Evolutionary conservation across 345 rosid genomes (phyloP).

Genomic region (Hibiscus tridactylites): DNA sequence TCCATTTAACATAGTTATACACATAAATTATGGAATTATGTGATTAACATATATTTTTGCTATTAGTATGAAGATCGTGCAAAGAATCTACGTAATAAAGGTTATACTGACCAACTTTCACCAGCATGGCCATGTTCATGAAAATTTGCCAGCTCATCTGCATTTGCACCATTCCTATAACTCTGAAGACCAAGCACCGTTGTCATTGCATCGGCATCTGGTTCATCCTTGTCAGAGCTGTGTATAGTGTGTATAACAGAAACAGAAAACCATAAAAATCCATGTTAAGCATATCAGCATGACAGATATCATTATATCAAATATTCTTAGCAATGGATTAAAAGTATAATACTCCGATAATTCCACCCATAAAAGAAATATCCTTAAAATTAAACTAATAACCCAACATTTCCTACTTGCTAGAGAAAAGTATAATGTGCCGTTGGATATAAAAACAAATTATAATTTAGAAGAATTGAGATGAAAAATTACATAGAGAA

Average conservation of each 20-base stretch:
- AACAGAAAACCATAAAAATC: neutral
- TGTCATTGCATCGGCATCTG: slow-evolving; percentile 66
- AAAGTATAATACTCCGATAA: neutral
- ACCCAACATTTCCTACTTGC: neutral
- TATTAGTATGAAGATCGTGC: neutral
- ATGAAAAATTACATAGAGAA: neutral
- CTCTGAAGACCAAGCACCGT: slow-evolving; percentile 86
- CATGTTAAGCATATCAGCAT: neutral
- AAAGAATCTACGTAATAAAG: neutral
- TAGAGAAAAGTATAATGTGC: neutral
- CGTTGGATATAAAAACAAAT: neutral
- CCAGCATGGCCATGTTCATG: slow-evolving; percentile 87
- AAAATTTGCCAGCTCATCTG: slow-evolving; percentile 78
- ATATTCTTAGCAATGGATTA: neutral
- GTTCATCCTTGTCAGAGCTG: slow-evolving; percentile 94
- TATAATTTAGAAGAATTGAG: neutral
- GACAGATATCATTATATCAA: neutral
- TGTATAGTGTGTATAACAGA: slow-evolving; percentile 1
- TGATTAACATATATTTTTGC: neutral
- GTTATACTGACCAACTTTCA: slow-evolving; percentile 71
- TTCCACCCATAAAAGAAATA: neutral
- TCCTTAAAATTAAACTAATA: neutral
- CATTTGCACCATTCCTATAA: slow-evolving; percentile 91
- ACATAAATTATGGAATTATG: neutral
- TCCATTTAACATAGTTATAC: neutral